Evolutionary conservation across 176 grass and related monocot genomes (phyloP).

Genomic region (Cenchrus americanus): DNA sequence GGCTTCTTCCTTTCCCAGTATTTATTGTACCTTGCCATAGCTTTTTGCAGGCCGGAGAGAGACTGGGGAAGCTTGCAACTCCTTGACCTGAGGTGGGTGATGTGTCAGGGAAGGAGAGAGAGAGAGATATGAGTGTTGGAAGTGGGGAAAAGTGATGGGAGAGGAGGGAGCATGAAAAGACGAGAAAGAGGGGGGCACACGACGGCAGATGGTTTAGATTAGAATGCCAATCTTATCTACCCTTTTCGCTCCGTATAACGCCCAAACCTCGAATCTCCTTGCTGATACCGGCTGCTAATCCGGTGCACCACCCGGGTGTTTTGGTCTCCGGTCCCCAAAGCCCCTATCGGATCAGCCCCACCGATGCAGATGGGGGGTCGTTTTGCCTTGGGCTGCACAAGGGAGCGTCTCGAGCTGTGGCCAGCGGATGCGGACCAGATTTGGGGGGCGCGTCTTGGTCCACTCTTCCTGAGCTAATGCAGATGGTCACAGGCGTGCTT

Average conservation of each 20-base stretch:
- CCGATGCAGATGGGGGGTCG: not conserved
- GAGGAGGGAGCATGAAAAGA: conserved; percentile 50
- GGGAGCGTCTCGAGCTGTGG: conserved; percentile 47
- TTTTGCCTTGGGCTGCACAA: conserved; percentile 16
- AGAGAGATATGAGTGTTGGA: conserved; percentile 27
- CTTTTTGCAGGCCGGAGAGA: conserved; percentile 61
- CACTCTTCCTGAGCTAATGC: conserved; percentile 20
- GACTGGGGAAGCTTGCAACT: conserved; percentile 28
- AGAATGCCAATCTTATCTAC: conserved; percentile 49
- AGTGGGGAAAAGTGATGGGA: conserved; percentile 59
- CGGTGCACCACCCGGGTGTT: not conserved
- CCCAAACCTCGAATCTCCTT: conserved; percentile 43
- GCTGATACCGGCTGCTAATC: conserved; percentile 33
- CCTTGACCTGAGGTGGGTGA: conserved; percentile 49
- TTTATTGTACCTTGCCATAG: conserved; percentile 59
- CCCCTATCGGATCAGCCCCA: conserved; percentile 49
- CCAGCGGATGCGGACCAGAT: conserved; percentile 34
- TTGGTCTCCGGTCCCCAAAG: conserved; percentile 32
- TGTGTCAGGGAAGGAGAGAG: conserved; percentile 26
- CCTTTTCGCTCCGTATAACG: conserved; percentile 49
- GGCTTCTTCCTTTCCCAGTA: conserved; percentile 61
- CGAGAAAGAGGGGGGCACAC: conserved; percentile 57
- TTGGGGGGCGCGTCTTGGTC: conserved; percentile 14
- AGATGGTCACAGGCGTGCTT: not conserved
- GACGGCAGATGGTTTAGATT: conserved; percentile 42